Base-by-base conservation (phyloP, 2,329 filamentous ascomycete genomes). In the Trichophyton mentagrophytes region DNA sequence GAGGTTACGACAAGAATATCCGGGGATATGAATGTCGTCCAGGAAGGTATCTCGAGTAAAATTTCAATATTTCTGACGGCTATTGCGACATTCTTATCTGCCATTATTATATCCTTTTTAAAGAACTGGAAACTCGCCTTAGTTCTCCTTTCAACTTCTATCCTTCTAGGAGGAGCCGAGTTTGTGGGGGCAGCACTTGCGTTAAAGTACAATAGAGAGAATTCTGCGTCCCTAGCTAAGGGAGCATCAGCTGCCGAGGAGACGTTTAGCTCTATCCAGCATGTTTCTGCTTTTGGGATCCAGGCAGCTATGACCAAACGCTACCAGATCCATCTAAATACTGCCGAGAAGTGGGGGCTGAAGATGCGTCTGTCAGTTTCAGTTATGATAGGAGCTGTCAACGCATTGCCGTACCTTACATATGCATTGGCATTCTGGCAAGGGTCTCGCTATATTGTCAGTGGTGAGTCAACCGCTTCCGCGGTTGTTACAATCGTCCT, bases 341-440 rank as follows among this genome's bases (percentile, higher is more conserved):
- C 70, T 8, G 79, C 81, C 17, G 73, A 76, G 53, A 74, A 70
- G n/a, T 74, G 78, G 15, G 82, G 78, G 6, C 78, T 81, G 60
- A 80, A 80, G 62, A 86, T 85, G 68, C 78, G 81, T 0, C 69
- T 78, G 2, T 74, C 78, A 1, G 75, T 79, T 17, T 84, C 79
- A 1, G 66, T 80, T 0, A 82, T 85, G 67, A 76, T 81, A 9
- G 83, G 83, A 3, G 68, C 79, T 20, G 72, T 86, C 5, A 86
- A 84, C 69, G 85, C 86, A 65, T 79, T 86, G 64, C 81, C 83
- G 7, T 86, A 84, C 65, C 78, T 82, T 1, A 82, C 82, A 3
- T 86, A 86, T 68, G 82, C 81, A 0, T 73, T 87, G 9, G 82
- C 83, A 0, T 86, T 84, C 67, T 86, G 82, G 82, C 80, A 85